Percentiles rank a stretch among this genome's conserved stretches.
These are phyloP conservation scores for Yamadazyma oceani DNA, from an alignment of 1,139 yeast genomes.

Conservation along the genomic window DNA sequence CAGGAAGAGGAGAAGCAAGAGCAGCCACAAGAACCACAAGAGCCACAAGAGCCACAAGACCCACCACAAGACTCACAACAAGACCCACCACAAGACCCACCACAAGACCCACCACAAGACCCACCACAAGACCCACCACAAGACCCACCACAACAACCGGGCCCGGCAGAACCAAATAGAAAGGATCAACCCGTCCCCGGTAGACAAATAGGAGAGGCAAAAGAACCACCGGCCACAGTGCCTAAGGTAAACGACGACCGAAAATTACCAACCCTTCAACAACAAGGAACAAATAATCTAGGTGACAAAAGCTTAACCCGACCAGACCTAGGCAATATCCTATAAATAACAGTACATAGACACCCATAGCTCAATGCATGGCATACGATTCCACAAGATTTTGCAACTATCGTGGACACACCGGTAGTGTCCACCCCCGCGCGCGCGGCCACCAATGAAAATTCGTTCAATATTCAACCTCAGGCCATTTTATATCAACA, in stretches of 20 bases:
- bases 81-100: neutral
- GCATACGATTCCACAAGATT: no score
- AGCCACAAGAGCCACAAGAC: neutral
- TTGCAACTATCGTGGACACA: neutral
- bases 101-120: neutral
- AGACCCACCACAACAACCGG: no score
- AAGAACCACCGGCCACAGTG: neutral
- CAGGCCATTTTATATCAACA: slow-evolving; percentile 14
- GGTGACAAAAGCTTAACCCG: neutral
- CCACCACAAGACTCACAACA: neutral
- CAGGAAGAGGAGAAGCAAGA: slow-evolving; percentile 3
- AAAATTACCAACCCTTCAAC: neutral
- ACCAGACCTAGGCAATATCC: neutral
- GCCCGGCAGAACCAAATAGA: no score
- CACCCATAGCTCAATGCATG: neutral
- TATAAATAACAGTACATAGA: no score
- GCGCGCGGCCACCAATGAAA: slow-evolving; percentile 11
- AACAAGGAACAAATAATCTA: neutral
- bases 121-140: neutral
- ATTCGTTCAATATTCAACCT: slow-evolving; percentile 9
- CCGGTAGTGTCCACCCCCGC: neutral
- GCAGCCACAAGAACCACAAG: neutral
- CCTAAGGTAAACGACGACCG: neutral
- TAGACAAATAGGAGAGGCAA: neutral
- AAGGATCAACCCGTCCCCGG: neutral